These are phyloP conservation scores for Kuraishia borneana DNA, from an alignment of 805 yeast genomes.

Conservation along the genomic window DNA sequence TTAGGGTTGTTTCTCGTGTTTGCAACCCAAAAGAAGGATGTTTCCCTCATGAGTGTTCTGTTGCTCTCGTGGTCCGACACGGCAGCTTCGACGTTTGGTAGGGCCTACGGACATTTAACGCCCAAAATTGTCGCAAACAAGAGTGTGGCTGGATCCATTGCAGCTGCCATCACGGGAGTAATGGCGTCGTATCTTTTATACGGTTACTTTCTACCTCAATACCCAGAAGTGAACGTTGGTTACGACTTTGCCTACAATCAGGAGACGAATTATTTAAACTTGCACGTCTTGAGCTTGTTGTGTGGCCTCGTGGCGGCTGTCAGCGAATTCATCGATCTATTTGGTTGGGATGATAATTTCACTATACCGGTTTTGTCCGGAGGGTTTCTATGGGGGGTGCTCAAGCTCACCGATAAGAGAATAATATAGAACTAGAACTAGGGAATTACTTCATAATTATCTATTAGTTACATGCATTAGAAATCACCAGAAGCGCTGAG, in stretches of 20 bases:
- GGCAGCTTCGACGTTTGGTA: slow-evolving; percentile 90
- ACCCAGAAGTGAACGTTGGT: slow-evolving; percentile 32
- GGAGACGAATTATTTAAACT: slow-evolving; percentile 42
- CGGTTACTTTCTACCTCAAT: slow-evolving; percentile 60
- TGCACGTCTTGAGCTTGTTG: slow-evolving; percentile 42
- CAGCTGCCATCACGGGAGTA: slow-evolving; percentile 72
- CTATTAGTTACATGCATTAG: slow-evolving; percentile 5
- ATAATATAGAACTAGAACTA: background rate
- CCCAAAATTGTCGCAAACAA: slow-evolving; percentile 67
- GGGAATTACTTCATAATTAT: background rate
- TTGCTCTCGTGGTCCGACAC: slow-evolving; percentile 95
- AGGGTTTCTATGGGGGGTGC: slow-evolving; percentile 27
- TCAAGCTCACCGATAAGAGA: background rate
- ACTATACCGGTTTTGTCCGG: slow-evolving; percentile 89
- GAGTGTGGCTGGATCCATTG: slow-evolving; percentile 83
- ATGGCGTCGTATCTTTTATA: slow-evolving; percentile 57
- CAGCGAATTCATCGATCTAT: slow-evolving; percentile 74
- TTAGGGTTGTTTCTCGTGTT: slow-evolving; percentile 71
- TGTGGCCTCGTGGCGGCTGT: slow-evolving; percentile 79
- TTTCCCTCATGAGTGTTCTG: slow-evolving; percentile 63
- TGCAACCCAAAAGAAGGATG: slow-evolving; percentile 64
- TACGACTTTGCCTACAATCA: slow-evolving; percentile 59
- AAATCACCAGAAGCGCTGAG: slow-evolving; percentile 19
- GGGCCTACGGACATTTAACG: slow-evolving; percentile 75
- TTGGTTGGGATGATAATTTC: slow-evolving; percentile 80